Conservation (phyloP, 495 filamentous ascomycete species). For the Aspergillus heteromorphus region DNA sequence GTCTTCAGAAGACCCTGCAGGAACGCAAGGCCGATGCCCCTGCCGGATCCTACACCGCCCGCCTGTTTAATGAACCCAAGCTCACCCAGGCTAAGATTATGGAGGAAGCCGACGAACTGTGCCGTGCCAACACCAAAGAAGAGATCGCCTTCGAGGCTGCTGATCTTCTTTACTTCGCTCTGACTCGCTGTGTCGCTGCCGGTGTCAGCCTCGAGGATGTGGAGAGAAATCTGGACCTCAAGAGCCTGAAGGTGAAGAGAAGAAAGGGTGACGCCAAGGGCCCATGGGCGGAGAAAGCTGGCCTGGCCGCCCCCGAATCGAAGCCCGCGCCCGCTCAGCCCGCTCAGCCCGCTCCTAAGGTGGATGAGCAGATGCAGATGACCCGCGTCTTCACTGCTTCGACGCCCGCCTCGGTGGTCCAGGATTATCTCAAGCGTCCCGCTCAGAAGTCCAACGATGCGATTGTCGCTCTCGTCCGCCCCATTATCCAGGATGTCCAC, state of each 20-base stretch:
- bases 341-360: constrained; percentile 33
- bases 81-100: constrained; percentile 92
- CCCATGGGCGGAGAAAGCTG: constrained; percentile 77
- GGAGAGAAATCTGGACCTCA: constrained; percentile 85
- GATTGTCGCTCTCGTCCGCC: constrained; percentile 82
- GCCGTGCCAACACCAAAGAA: constrained; percentile 71
- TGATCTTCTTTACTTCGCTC: constrained; percentile 90
- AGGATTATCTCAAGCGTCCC: constrained; percentile 71
- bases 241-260: constrained; percentile 88
- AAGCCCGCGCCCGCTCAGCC: constrained; percentile 23
- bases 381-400: constrained; percentile 64
- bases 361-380: constrained; percentile 70
- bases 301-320: constrained; percentile 47
- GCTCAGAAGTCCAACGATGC: constrained; percentile 87
- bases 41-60: constrained; percentile 84
- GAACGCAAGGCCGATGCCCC: constrained; percentile 76
- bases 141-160: constrained; percentile 92
- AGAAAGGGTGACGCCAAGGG: constrained; percentile 91
- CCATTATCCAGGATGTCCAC: constrained; percentile 83
- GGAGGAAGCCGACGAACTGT: constrained; percentile 95
- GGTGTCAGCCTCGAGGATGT: constrained; percentile 84
- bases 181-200: constrained; percentile 77
- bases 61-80: constrained; percentile 86
- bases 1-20: constrained; percentile 77
- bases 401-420: constrained; percentile 54